These are phyloP conservation scores for Takashimella koratensis DNA, from an alignment of 1,284 basidiomycete species.

Conservation along the genomic window DNA sequence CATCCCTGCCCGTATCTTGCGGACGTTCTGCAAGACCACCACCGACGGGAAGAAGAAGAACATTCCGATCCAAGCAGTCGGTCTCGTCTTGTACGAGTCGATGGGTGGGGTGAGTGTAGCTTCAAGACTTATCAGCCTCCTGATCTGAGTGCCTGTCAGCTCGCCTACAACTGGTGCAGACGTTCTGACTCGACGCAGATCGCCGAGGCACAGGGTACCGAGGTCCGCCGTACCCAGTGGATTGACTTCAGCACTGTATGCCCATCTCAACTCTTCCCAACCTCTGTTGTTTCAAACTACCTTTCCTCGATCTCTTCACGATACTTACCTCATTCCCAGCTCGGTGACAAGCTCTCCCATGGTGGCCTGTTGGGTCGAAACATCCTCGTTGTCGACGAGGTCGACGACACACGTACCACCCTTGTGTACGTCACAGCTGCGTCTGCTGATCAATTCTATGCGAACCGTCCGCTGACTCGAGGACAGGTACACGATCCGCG, in stretches of 20 bases:
- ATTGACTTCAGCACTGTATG: constrained; percentile 61
- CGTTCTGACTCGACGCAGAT: constrained; percentile 44
- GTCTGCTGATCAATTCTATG: background rate
- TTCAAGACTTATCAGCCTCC: no score
- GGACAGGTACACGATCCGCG: constrained; percentile 74
- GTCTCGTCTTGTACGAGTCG: constrained; percentile 85
- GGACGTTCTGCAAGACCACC: constrained; percentile 78
- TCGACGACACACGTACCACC: constrained; percentile 89
- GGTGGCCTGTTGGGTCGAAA: constrained; percentile 67
- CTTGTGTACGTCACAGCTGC: constrained; percentile 65
- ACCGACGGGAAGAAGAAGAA: constrained; percentile 62
- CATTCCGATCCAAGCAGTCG: constrained; percentile 85
- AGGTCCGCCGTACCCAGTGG: constrained; percentile 91
- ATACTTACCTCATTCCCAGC: constrained; percentile 18
- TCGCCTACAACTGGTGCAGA: no score
- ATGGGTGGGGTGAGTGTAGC: constrained; percentile 58
- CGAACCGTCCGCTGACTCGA: background rate
- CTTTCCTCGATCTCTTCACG: constrained; percentile 3
- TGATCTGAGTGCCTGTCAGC: no score
- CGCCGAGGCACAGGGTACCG: constrained; percentile 71
- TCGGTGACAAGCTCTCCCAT: constrained; percentile 42
- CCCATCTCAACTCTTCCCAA: constrained; percentile 9
- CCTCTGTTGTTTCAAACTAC: background rate
- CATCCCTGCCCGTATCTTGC: constrained; percentile 88
- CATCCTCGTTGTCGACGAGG: constrained; percentile 85